Evolutionary conservation across 805 yeast species (phyloP).

Genomic region (Starmerella floris): DNA sequence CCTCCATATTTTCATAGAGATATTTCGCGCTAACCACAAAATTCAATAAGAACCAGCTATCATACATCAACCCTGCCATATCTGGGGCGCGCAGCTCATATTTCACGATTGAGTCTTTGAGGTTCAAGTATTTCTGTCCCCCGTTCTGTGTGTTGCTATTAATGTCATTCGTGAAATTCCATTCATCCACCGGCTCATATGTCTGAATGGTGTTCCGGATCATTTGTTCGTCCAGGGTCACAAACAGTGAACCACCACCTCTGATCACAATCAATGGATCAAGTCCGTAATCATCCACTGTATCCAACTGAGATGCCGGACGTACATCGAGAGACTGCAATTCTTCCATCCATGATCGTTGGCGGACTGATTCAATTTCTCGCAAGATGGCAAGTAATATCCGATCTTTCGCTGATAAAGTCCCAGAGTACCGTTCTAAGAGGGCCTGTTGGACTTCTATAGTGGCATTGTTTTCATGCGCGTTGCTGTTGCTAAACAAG

Average conservation of each 20-base stretch:
- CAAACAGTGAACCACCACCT: conserved; percentile 7
- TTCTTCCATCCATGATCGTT: conserved; percentile 50
- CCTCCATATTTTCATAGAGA: conserved; percentile 29
- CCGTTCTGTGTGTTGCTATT: too few species aligned
- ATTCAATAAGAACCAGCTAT: conserved; percentile 56
- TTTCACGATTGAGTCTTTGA: neutral
- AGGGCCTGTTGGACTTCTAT: conserved; percentile 37
- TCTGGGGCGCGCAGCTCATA: neutral
- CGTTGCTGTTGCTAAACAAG: conserved; percentile 1
- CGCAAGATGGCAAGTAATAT: conserved; percentile 44
- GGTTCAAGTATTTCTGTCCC: neutral
- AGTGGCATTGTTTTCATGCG: conserved; percentile 27
- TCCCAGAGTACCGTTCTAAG: conserved; percentile 48
- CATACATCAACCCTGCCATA: conserved; percentile 29
- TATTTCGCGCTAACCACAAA: conserved; percentile 26
- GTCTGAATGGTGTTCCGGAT: conserved; percentile 7
- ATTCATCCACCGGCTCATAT: conserved; percentile 23
- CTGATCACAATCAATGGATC: conserved; percentile 15
- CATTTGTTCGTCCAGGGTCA: conserved; percentile 19
- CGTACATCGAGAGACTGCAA: conserved; percentile 55
- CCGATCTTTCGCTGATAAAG: conserved; percentile 46
- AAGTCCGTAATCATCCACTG: conserved; percentile 32
- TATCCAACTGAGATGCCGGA: conserved; percentile 19
- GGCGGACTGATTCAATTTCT: conserved; percentile 39
- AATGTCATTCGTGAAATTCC: neutral